Base-by-base conservation (phyloP, 768 basidiomycete species). In the Auriscalpium vulgare region DNA sequence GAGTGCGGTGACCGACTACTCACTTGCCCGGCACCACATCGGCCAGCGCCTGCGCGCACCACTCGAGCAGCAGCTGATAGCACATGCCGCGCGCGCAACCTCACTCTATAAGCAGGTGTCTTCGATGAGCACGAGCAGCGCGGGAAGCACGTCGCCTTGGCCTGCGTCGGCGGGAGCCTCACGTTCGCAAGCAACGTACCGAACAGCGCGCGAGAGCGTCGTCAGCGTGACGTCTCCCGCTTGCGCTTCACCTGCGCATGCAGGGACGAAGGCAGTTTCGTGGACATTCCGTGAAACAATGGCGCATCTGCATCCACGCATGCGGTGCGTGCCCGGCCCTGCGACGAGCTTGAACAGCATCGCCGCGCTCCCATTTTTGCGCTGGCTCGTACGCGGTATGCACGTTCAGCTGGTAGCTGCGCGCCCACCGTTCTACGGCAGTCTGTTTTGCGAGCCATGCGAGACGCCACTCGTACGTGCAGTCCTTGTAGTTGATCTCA, bases 401-500 rank as follows among this genome's bases (percentile, higher is more conserved):
- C 3, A 99, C 93, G 64, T 92, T 95, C 8, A 99, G 78, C 66
- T 97, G 87, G 71, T 98, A 95, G 66, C 89, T 92, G 47, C 84
- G 79, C 21, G 57, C 52, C 34, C 54, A 57, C 34, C 64, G 58
- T 53, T 64, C 54, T 58, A 10, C 69, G 1, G 81, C 70, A 3
- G 83, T 74, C 49, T 90, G 86, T 49, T 80, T 78, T 6, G 93
- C 83, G 89, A 98, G 91, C 95, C 97, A 99, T 50, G 87, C 76
- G 44, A 99, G 82, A 69, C 98, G 94, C 94, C 97, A 98, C 47
- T 91, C 88, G 69, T 98, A 98, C 10, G 95, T 78, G 38, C 81
- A 87, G 70, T 99, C 97, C 66, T 92, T 94, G 67, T 94, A 95
- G 59, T 90, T 92, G 63, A 99, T 92, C 73, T 99, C 97, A 51